Conservation (phyloP, 257 asterid species). For the Solanum rostratum region DNA sequence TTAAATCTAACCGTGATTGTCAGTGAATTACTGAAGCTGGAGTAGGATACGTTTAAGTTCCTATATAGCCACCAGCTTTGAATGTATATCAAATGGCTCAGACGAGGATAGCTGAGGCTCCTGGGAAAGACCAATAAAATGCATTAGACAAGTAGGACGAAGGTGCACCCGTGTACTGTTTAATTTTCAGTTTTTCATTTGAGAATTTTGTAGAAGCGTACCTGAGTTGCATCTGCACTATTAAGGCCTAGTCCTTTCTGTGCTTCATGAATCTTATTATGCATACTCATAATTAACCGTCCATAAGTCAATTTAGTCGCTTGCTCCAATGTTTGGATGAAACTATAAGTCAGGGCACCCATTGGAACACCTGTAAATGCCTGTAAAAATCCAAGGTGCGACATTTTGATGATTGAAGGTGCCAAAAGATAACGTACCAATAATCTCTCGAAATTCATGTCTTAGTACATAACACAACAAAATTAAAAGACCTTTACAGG, state of each 20-base stretch:
- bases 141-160: not conserved
- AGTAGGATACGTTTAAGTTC: not conserved
- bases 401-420: not conserved
- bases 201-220: not conserved
- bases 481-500: not conserved
- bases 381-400: slow-evolving; percentile 13
- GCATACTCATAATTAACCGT: slow-evolving; percentile 28
- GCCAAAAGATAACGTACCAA: not conserved
- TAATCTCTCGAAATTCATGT: not conserved
- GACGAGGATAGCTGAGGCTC: slow-evolving; percentile 3
- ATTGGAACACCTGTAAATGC: slow-evolving; percentile 45
- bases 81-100: not conserved
- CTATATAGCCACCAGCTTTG: not conserved
- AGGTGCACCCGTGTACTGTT: not conserved
- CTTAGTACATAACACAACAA: too few species aligned
- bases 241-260: slow-evolving; percentile 7
- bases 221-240: slow-evolving; percentile 12
- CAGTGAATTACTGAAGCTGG: not conserved
- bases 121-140: not conserved
- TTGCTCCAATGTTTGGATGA: slow-evolving; percentile 36
- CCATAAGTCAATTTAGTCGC: slow-evolving; percentile 49
- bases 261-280: slow-evolving; percentile 22
- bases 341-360: slow-evolving; percentile 60
- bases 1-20: not conserved
- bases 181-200: too few species aligned